Conservation (phyloP, 768 basidiomycete species). For the Albatrellus ellisii region DNA sequence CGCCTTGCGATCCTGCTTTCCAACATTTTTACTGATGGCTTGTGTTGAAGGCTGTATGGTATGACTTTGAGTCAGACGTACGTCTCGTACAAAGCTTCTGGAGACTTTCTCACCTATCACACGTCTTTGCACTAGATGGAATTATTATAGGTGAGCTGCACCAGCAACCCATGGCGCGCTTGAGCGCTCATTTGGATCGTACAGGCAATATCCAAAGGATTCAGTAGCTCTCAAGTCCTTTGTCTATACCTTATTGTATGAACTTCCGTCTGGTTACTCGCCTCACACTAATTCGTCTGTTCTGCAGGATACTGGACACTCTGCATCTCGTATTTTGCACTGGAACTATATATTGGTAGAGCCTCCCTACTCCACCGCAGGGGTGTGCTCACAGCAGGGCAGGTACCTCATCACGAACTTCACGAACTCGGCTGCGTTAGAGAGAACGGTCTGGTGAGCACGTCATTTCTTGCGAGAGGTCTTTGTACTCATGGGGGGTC, state of each 20-base stretch:
- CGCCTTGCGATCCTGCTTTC: not conserved
- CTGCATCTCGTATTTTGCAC: slow-evolving; percentile 31
- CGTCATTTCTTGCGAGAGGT: not conserved
- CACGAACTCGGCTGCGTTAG: slow-evolving; percentile 24
- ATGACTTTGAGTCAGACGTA: not conserved
- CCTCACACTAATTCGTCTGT: not conserved
- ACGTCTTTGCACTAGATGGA: not conserved
- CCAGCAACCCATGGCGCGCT: too few relatives aligned
- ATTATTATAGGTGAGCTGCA: not conserved
- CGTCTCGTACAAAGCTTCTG: not conserved
- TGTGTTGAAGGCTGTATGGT: not conserved
- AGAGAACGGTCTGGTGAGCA: slow-evolving; percentile 28
- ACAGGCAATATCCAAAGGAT: not conserved
- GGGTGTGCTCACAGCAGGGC: not conserved
- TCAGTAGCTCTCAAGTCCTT: not conserved
- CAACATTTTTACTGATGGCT: not conserved
- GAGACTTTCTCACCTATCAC: not conserved
- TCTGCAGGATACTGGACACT: slow-evolving; percentile 27
- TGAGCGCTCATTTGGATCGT: too few relatives aligned
- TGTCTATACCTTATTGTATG: not conserved
- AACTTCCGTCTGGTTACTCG: not conserved
- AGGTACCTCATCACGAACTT: slow-evolving; percentile 38
- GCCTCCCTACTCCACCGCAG: not conserved
- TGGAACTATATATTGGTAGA: slow-evolving; percentile 33
- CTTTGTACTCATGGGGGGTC: not conserved